These are phyloP conservation scores for Ceratobasidium sp. DNA, from an alignment of 1,284 basidiomycete species.

Conservation along the genomic window DNA sequence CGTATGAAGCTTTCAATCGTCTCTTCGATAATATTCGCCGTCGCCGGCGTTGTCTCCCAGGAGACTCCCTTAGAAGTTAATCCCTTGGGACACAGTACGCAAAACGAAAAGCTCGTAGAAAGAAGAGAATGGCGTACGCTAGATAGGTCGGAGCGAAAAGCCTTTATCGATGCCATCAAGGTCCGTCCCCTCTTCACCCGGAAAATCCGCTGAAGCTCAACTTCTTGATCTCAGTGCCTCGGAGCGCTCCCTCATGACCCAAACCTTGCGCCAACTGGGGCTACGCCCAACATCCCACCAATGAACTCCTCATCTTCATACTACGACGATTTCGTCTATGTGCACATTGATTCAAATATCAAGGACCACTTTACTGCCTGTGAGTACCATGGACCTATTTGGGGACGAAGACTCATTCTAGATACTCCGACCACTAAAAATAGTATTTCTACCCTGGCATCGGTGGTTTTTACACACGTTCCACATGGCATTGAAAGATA, in stretches of 20 bases:
- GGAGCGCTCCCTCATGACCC: constrained; percentile 17
- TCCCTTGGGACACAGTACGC: background rate
- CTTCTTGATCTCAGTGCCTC: constrained; percentile 28
- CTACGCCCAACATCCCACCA: constrained; percentile 25
- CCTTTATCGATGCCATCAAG: constrained; percentile 39
- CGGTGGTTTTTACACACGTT: constrained; percentile 33
- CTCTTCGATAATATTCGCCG: background rate
- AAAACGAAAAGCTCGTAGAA: constrained; percentile 1
- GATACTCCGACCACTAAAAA: background rate
- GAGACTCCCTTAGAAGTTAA: background rate
- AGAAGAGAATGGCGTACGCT: constrained; percentile 28
- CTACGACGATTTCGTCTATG: constrained; percentile 42
- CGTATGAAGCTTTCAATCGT: no score
- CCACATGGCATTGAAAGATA: constrained; percentile 5
- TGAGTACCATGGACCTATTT: background rate
- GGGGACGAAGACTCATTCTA: background rate
- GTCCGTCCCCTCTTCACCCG: constrained; percentile 3
- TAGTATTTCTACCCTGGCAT: constrained; percentile 42
- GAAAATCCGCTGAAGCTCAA: background rate
- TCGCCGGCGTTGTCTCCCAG: background rate
- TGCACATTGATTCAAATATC: constrained; percentile 37
- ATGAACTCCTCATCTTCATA: constrained; percentile 2
- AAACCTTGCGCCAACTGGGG: constrained; percentile 13
- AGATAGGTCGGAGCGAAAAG: constrained; percentile 4
- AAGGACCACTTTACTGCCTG: constrained; percentile 26